Base-by-base conservation (phyloP, 768 basidiomycete species). In the Boletus rubroflammeus region DNA sequence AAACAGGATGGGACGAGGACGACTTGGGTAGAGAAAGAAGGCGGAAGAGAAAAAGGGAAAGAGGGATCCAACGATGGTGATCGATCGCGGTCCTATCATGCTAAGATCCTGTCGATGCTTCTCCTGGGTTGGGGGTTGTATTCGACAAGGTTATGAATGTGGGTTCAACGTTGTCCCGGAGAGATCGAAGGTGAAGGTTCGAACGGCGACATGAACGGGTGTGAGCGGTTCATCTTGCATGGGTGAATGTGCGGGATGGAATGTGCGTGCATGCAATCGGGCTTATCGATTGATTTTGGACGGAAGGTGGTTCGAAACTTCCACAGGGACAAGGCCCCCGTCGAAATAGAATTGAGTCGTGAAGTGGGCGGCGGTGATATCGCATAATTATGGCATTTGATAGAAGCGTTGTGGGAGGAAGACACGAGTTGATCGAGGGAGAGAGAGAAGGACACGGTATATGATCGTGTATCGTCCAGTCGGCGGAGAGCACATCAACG, bases 371-470 rank as follows among this genome's bases (percentile, higher is more conserved):
- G 50, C 42, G 60, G 64, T 44, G 54, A 64, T 60, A 56, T 54
- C 56, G 50, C 36, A 62, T 44, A 3, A 57, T 62, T 63, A 70
- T 56, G 59, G 53, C 36, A 55, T 29, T 45, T 43, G 40, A 58
- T 54, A 15, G 58, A 57, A 56, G 67, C 44, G 8, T 39, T 50
- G 59, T 57, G 67, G 61, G 51, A 59, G 53, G 68, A 70, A 68
- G 61, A 25, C 38, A 52, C 39, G 46, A 9, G 26, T 36, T 55
- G 61, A 62, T 60, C 54, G 54, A 62, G 38, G 42, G 51, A 39
- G 50, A 52, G 34, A 47, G 23, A 25, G 23, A 53, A 53, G 38
- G 35, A 48, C 29, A 53, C 42, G 46, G 45, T 39, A 47, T 11
- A 48, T 47, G 57, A 47, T 50, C 52, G 56, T 46, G 51, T 54